A percentile compares a stretch with the other conserved stretches of the same genome.
phyloP scores from a whole-genome alignment of 2,329 filamentous ascomycete species.

The Ustulina deusta region DNA sequence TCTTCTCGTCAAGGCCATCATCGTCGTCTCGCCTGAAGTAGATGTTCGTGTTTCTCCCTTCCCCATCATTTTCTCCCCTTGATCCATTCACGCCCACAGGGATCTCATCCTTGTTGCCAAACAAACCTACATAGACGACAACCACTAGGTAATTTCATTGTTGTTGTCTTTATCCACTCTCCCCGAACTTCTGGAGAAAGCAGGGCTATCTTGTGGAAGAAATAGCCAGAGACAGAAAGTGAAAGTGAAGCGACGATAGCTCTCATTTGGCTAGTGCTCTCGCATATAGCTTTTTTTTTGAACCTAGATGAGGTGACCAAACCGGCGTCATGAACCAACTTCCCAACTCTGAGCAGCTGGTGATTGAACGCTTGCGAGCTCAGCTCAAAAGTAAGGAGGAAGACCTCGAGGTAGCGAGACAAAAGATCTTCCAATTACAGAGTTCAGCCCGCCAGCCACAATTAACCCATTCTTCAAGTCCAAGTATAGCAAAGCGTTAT shows the following conservation, averaged over 20 bases:
- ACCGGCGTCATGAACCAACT: conserved; percentile 45
- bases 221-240: conserved; percentile 23
- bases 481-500: conserved; percentile 43
- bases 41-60: conserved; percentile 36
- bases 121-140: conserved; percentile 27
- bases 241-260: conserved; percentile 40
- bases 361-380: conserved; percentile 47
- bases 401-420: conserved; percentile 45
- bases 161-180: conserved; percentile 23
- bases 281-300: conserved; percentile 12
- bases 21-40: conserved; percentile 31
- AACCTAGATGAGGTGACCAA: conserved; percentile 30
- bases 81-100: conserved; percentile 29
- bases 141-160: conserved; percentile 13
- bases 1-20: conserved; percentile 36
- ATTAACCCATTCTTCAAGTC: conserved; percentile 41
- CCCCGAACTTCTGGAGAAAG: conserved; percentile 19
- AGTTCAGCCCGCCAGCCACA: conserved; percentile 45
- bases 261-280: conserved; percentile 36
- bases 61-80: conserved; percentile 20
- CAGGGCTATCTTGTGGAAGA: conserved; percentile 34
- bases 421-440: conserved; percentile 45
- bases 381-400: conserved; percentile 46
- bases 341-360: conserved; percentile 44
- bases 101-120: conserved; percentile 26